phyloP scores from a whole-genome alignment of 352 stramenopile genomes.

The Halophytophthora batemanensis region DNA sequence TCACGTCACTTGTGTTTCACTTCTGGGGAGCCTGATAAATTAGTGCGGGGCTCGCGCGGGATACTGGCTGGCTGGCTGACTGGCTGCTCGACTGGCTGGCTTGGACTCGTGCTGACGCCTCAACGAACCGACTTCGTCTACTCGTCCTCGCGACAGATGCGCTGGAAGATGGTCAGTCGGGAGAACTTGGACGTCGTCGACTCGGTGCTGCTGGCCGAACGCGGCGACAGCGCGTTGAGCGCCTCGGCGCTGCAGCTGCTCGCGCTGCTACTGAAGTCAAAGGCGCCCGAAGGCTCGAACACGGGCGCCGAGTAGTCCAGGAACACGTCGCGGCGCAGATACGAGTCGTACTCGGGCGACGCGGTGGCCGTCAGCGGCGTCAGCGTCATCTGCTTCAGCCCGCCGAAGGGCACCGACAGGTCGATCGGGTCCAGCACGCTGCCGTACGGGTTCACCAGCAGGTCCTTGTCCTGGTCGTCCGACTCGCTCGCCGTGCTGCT shows the following conservation, averaged over 20 bases:
- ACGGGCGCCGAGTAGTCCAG: slow-evolving; percentile 35
- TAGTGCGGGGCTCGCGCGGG: slow-evolving; percentile 29
- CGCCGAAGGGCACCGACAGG: slow-evolving; percentile 59
- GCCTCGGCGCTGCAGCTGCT: slow-evolving; percentile 30
- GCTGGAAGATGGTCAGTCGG: slow-evolving; percentile 77
- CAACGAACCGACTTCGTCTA: too few relatives aligned
- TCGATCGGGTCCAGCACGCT: slow-evolving; percentile 60
- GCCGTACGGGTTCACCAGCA: slow-evolving; percentile 68
- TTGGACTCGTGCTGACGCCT: too few relatives aligned
- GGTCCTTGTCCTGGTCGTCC: slow-evolving; percentile 65
- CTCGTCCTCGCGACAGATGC: slow-evolving; percentile 73
- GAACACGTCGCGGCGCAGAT: slow-evolving; percentile 53
- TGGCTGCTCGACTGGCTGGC: not conserved
- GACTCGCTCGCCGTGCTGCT: slow-evolving; percentile 66
- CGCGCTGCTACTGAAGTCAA: slow-evolving; percentile 21
- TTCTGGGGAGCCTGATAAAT: slow-evolving; percentile 46
- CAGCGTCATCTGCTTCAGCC: slow-evolving; percentile 55
- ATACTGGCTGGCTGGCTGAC: slow-evolving; percentile 12
- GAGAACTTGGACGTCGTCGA: slow-evolving; percentile 54
- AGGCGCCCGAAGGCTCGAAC: slow-evolving; percentile 28
- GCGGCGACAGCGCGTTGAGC: slow-evolving; percentile 37
- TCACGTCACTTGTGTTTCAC: slow-evolving; percentile 26
- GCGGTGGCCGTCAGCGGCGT: slow-evolving; percentile 39
- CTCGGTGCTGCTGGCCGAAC: slow-evolving; percentile 27
- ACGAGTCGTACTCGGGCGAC: slow-evolving; percentile 34